Conservation (phyloP, 108 stramenopile genomes). For the Skeletonema potamos region DNA sequence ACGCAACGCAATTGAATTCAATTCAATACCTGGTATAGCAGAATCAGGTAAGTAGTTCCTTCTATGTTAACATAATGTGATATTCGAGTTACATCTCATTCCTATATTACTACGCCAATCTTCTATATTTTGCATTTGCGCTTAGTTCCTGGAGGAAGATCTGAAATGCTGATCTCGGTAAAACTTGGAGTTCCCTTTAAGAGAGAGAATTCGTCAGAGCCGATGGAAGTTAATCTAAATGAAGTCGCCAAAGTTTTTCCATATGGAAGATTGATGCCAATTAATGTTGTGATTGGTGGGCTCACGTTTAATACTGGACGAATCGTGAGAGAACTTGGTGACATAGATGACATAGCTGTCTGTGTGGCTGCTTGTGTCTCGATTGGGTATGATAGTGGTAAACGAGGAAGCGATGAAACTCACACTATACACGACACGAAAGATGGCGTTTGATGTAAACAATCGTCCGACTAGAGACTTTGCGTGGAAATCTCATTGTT, state of each 20-base stretch:
- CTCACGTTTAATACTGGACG: constrained; percentile 69
- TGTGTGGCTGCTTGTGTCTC: constrained; percentile 72
- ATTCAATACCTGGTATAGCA: constrained; percentile 81
- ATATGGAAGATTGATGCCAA: constrained; percentile 64
- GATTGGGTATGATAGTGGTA: constrained; percentile 59
- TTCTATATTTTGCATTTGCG: background rate
- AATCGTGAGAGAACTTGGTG: constrained; percentile 69
- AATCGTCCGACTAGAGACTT: too few species aligned
- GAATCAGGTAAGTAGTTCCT: constrained; percentile 24
- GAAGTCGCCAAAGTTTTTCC: constrained; percentile 62
- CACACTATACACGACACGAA: constrained; percentile 55
- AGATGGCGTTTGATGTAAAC: constrained; percentile 40
- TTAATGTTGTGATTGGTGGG: constrained; percentile 60
- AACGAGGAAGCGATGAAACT: background rate
- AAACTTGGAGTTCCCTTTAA: constrained; percentile 58
- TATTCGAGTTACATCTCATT: too few species aligned
- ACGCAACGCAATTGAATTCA: constrained; percentile 88
- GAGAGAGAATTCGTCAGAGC: constrained; percentile 4
- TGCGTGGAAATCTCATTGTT: too few species aligned
- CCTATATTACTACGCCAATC: too few species aligned
- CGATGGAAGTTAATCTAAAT: constrained; percentile 33
- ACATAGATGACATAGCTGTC: constrained; percentile 62
- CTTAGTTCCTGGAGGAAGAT: constrained; percentile 57
- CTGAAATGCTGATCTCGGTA: constrained; percentile 68
- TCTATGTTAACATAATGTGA: too few species aligned